Conservation (phyloP, 352 stramenopile species). For the Phytophthora boehmeriae region DNA sequence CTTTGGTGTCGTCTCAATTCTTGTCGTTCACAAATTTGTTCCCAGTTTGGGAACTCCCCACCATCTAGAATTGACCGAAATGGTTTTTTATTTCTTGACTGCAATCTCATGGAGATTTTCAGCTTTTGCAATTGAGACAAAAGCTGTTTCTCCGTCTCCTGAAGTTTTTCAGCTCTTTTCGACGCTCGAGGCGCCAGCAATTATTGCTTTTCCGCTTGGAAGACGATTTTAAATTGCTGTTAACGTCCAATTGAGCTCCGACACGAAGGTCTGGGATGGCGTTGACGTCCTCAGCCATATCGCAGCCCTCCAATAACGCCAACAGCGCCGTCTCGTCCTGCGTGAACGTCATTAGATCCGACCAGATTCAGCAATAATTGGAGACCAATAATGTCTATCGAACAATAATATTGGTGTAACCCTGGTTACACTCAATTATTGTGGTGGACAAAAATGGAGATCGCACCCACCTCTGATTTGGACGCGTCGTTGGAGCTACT, state of each 20-base stretch:
- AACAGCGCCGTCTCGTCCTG: constrained; percentile 19
- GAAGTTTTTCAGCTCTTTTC: constrained; percentile 17
- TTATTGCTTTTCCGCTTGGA: neutral
- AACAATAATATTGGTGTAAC: too few relatives aligned
- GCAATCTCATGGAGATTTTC: constrained; percentile 7
- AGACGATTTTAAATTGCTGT: neutral
- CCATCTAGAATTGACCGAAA: neutral
- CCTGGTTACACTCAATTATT: too few relatives aligned
- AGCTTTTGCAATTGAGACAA: constrained; percentile 14
- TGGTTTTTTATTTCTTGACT: neutral
- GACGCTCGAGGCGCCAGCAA: constrained; percentile 15
- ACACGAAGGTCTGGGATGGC: constrained; percentile 12
- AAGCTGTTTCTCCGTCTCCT: constrained; percentile 14
- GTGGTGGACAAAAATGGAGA: constrained; percentile 1
- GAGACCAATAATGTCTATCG: too few relatives aligned
- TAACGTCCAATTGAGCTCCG: neutral
- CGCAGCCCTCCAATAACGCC: constrained; percentile 25
- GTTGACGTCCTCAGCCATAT: constrained; percentile 23
- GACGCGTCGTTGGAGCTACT: constrained; percentile 12
- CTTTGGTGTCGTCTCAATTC: constrained; percentile 4
- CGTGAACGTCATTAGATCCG: neutral
- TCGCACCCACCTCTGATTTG: neutral
- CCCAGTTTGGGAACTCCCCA: constrained; percentile 13
- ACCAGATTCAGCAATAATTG: constrained; percentile 9
- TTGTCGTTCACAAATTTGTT: constrained; percentile 16